Evolutionary conservation across 2,329 filamentous ascomycete species (phyloP), one percentile per base, ranked within the genome.

Genomic region (Trichoderma atrobrunneum): DNA sequence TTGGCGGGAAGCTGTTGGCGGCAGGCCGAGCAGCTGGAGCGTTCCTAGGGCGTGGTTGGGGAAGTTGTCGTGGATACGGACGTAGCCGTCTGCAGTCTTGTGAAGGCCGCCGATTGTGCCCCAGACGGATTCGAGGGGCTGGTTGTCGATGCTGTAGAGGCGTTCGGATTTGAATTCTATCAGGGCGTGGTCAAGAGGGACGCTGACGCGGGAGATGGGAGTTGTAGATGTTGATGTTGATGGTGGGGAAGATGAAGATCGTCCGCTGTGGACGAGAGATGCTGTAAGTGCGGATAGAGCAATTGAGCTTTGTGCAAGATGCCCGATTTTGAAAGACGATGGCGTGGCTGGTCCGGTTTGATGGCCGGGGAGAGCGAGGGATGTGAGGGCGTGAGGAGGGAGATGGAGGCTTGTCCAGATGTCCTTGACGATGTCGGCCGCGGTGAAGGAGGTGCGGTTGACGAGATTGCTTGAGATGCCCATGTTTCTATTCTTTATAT

Each of bases 1-100:
- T 1, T 80, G 76, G 54, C 82, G 80, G 10, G 76, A 79, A 3
- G 83, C 80, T 30, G 74, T 73, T 0, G 14, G 3, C 0, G 76
- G 60, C 6, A 87, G 76, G 0, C 82, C 83, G 0, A 90, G 78
- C 0, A 89, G 78, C 3, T 77, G 72, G 3, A 86, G 77, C 0
- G 84, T 82, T 3, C 83, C 85, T 2, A 79, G 32, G 0, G 82
- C 81, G 72, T 90, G 87, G 65, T 88, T 83, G 0, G 83, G 81
- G 70, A 89, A 89, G 0, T 77, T 77, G 69, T 89, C 87, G 73
- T 90, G 88, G 60, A 89, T 83, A 2, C 87, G 83, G 3, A 90
- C 83, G 64, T 86, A 80, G 1, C 87, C 87, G 72, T 89, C 87
- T 0, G 61, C 30, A 0, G 87, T 84, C 67, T 80, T 81, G 75